Percentiles rank a stretch among this genome's conserved stretches.
Evolutionary conservation across 75 land plant genomes (phyloP).

Genomic region (Pseudotsuga menziesii): DNA sequence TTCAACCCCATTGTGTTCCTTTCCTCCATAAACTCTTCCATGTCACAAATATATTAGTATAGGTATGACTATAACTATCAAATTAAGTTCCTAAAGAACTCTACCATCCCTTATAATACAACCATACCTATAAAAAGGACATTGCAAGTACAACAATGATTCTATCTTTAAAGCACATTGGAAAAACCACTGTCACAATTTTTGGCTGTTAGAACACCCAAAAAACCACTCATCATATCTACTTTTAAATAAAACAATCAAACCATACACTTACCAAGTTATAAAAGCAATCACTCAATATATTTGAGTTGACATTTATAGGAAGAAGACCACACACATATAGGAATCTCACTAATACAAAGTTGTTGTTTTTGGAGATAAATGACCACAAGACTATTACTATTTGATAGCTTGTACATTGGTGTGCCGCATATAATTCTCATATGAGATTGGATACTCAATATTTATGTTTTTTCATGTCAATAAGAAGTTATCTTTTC

Average conservation of each 20-base stretch:
- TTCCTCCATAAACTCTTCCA: conserved; percentile 93
- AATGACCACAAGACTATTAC: background rate
- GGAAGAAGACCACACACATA: background rate
- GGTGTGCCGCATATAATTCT: background rate
- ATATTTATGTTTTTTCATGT: no score
- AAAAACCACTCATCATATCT: background rate
- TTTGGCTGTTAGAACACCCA: conserved; percentile 60
- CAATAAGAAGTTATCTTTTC: no score
- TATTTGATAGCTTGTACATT: background rate
- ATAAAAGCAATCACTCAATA: background rate
- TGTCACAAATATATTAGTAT: background rate
- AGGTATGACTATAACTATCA: background rate
- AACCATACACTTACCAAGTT: background rate
- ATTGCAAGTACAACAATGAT: conserved; percentile 84
- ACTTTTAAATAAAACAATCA: background rate
- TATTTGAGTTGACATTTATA: background rate
- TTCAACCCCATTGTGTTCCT: conserved; percentile 77
- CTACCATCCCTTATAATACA: background rate
- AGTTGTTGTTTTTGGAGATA: background rate
- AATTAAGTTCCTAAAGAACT: background rate
- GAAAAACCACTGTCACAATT: conserved; percentile 85
- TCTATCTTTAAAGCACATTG: conserved; percentile 93
- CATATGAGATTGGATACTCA: background rate
- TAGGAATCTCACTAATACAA: background rate
- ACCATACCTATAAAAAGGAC: conserved; percentile 83